Base-by-base conservation (phyloP, 352 stramenopile species). In the Phytophthora fragariaefolia region DNA sequence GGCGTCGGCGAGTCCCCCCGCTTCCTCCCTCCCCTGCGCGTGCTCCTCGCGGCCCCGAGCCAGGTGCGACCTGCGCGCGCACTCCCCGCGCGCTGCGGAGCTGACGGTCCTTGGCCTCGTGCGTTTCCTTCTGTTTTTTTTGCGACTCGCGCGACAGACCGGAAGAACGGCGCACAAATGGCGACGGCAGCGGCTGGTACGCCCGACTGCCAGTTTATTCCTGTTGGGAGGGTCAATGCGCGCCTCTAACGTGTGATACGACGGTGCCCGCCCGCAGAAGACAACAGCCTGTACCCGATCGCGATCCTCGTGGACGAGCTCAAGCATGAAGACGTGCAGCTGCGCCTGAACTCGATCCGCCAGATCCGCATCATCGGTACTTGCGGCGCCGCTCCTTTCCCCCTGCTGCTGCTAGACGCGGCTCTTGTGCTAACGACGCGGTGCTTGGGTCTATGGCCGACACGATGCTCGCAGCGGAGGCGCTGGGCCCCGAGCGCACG, bases 291-390 rank as follows among this genome's bases (percentile, higher is more conserved):
- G 64, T 94, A 96, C 74, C 84, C 89, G 23, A 93, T 98, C 55
- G 89, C 92, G 46, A 91, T 97, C 62, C 84, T 98, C 40, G 89
- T 98, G 58, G 92, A 98, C 73, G 90, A 98, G 65, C 78, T 98
- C 63, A 96, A 96, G 69, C 91, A 98, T 67, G 90, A 98, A 61
- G 92, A 98, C 63, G 84, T 96, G 63, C 90, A 97, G 63, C 66
- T 97, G 54, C 89, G 92, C 23, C 79, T 97, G n/a, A 97, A 97
- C 69, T 91, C 92, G 58, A 97, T 97, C 73, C 87, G 87, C 55
- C 90, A 96, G 79, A 91, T 98, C 56, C 82, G 90, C 64, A 79
- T 93, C 51, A 98, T 98, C 43, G 90, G 90, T 97, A 78, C 50
- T 49, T 43, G n/a, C 28, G 4, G 6, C 17, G n/a, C 6, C 18